phyloP scores from a whole-genome alignment of 116 monocot genomes.

The Papilionanthe hybrid region DNA sequence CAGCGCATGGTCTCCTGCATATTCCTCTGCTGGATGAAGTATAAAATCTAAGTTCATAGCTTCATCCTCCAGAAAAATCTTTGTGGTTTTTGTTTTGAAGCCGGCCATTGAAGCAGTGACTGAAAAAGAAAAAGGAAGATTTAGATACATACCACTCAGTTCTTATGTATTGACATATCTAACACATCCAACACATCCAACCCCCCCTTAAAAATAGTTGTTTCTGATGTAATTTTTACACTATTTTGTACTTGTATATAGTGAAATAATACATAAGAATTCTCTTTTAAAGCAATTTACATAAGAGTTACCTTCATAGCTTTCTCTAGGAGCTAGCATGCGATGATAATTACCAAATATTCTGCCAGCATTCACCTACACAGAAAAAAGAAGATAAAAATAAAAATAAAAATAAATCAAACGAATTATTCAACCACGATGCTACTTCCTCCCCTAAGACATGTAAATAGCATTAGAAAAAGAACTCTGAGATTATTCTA shows the following conservation, averaged over 20 bases:
- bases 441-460: too few relatives aligned
- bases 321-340: slow-evolving; percentile 59
- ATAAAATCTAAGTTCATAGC: slow-evolving; percentile 72
- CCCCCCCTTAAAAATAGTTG: too few relatives aligned
- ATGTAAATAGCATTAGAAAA: too few relatives aligned
- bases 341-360: slow-evolving; percentile 77
- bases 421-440: too few relatives aligned
- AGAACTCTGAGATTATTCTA: too few relatives aligned
- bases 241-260: too few relatives aligned
- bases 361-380: slow-evolving; percentile 43
- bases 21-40: slow-evolving; percentile 41
- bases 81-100: slow-evolving; percentile 55
- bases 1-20: not conserved
- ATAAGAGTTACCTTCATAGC: slow-evolving; percentile 56
- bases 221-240: too few relatives aligned
- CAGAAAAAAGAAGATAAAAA: not conserved
- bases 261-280: too few relatives aligned
- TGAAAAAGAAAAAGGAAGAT: slow-evolving; percentile 14
- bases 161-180: too few relatives aligned
- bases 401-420: too few relatives aligned
- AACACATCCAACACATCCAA: too few relatives aligned
- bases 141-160: too few relatives aligned
- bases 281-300: not conserved
- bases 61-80: slow-evolving; percentile 39
- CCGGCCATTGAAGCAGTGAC: slow-evolving; percentile 64